These are phyloP conservation scores for Boletus rex-veris DNA, from an alignment of 768 basidiomycete species.

Conservation along the genomic window DNA sequence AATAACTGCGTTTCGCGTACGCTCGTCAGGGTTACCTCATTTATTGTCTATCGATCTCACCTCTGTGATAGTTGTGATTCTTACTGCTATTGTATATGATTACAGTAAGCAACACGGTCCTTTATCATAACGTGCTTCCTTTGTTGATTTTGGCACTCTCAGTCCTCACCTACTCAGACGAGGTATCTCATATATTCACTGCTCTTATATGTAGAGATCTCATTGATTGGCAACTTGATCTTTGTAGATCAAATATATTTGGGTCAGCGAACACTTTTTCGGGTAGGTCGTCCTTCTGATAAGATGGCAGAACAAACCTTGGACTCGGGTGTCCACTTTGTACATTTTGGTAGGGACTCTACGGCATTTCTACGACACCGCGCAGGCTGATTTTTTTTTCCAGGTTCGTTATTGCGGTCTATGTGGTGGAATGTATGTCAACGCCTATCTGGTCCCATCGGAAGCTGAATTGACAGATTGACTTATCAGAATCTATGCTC, in stretches of 20 bases:
- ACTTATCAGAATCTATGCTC: not conserved
- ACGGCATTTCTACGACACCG: no score
- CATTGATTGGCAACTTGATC: no score
- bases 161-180: not conserved
- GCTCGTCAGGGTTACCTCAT: no score
- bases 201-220: not conserved
- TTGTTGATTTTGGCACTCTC: no score
- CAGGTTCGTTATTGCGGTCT: constrained; percentile 10
- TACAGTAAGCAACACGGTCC: not conserved
- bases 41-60: no score
- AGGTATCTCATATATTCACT: not conserved
- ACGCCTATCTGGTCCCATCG: no score
- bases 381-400: no score
- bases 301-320: not conserved
- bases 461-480: not conserved
- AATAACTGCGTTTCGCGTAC: no score
- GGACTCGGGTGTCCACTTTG: not conserved
- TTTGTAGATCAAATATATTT: not conserved
- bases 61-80: no score
- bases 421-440: not conserved
- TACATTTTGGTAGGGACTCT: not conserved
- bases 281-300: not conserved
- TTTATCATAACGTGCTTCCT: no score
- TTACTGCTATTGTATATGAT: not conserved
- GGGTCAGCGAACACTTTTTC: not conserved